Evolutionary conservation across 352 stramenopile genomes (phyloP).

Genomic region (Phytophthora megakarya): DNA sequence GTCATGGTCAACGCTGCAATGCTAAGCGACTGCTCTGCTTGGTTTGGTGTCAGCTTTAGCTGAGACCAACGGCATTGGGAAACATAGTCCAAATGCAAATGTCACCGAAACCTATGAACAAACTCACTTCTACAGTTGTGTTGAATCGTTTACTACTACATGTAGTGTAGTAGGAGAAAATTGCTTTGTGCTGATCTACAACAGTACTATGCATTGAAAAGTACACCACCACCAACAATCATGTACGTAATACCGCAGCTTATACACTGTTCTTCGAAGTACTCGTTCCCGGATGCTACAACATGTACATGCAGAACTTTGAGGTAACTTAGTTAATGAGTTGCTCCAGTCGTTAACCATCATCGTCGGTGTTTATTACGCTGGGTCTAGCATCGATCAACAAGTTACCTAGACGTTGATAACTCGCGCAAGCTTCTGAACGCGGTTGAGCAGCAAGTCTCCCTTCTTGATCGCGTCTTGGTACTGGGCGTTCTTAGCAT

Average conservation of each 20-base stretch:
- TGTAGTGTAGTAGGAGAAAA: not conserved
- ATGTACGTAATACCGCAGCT: too few species aligned
- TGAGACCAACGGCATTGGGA: not conserved
- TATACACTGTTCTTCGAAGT: too few species aligned
- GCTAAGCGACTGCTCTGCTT: conserved; percentile 4
- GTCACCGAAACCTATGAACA: not conserved
- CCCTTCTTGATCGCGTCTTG: conserved; percentile 98
- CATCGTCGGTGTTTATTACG: conserved; percentile 4
- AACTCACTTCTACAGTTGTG: too few species aligned
- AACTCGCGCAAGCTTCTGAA: conserved; percentile 98
- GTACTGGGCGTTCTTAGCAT: conserved; percentile 99
- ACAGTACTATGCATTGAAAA: too few species aligned
- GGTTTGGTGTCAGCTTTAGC: conserved; percentile 2
- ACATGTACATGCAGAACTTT: too few species aligned
- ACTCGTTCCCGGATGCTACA: too few species aligned
- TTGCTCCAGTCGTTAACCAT: conserved; percentile 2
- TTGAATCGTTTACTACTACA: too few species aligned
- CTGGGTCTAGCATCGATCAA: conserved; percentile 28
- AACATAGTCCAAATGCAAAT: not conserved
- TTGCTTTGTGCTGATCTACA: too few species aligned
- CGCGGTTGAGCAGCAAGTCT: conserved; percentile 98
- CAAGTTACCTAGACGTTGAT: conserved; percentile 90
- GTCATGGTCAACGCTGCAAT: conserved; percentile 5
- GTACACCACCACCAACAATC: too few species aligned
- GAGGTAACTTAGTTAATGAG: conserved; percentile 18